Percentiles rank a stretch among this genome's conserved stretches.
phyloP scores from a whole-genome alignment of 148 eudicot species.

The Rhododendron simsii region DNA sequence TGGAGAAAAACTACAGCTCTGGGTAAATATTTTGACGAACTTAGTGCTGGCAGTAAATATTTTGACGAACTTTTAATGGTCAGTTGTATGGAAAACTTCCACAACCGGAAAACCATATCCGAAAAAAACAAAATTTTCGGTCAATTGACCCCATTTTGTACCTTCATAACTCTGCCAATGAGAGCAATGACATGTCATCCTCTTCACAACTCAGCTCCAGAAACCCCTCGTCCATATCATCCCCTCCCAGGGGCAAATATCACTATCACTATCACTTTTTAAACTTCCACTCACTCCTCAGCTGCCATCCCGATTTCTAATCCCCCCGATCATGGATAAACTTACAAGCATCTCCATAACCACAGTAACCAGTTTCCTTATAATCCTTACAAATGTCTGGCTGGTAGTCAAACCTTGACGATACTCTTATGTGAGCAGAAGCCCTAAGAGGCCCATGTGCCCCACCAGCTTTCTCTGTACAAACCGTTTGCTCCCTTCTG shows the following conservation, averaged over 20 bases:
- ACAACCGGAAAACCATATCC: neutral
- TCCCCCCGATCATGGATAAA: constrained; percentile 97
- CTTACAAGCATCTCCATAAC: constrained; percentile 95
- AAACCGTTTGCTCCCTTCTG: constrained; percentile 77
- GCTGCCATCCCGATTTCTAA: constrained; percentile 94
- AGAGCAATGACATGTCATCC: constrained; percentile 49
- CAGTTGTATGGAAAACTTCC: neutral
- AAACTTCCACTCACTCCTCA: constrained; percentile 90
- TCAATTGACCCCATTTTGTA: neutral
- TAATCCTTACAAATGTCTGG: constrained; percentile 93
- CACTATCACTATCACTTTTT: constrained; percentile 73
- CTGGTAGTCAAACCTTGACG: constrained; percentile 94
- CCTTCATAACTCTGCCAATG: neutral
- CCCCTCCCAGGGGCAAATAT: constrained; percentile 63
- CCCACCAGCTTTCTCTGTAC: constrained; percentile 89
- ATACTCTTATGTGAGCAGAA: constrained; percentile 86
- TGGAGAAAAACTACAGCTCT: neutral
- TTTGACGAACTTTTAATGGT: too few species aligned
- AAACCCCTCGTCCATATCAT: constrained; percentile 36
- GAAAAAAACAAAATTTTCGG: too few species aligned
- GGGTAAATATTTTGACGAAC: too few species aligned
- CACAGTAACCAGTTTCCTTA: constrained; percentile 93
- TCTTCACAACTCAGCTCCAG: constrained; percentile 38
- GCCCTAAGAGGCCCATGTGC: constrained; percentile 96
- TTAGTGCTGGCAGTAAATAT: neutral